Evolutionary conservation across 805 yeast genomes (phyloP).

Genomic region (Zygotorulaspora sp.): DNA sequence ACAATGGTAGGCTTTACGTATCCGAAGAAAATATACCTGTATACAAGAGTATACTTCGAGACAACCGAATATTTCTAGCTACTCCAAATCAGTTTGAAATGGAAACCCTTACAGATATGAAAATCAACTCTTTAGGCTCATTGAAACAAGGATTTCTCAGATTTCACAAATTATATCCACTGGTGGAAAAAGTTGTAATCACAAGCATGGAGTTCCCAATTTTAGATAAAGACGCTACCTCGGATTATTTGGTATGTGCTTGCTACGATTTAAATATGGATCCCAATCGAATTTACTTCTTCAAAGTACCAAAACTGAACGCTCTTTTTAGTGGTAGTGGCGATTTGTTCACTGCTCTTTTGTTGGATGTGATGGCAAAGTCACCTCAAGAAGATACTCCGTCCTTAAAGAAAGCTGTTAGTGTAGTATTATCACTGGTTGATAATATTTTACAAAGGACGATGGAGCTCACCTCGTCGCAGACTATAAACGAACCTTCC

Average conservation of each 20-base stretch:
- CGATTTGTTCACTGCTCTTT: constrained; percentile 61
- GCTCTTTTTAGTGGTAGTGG: constrained; percentile 74
- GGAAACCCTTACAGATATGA: constrained; percentile 50
- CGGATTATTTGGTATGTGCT: constrained; percentile 13
- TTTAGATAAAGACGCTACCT: constrained; percentile 1
- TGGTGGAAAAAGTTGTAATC: constrained; percentile 50
- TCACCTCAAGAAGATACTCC: constrained; percentile 5
- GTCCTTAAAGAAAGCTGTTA: constrained; percentile 33
- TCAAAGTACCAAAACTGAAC: constrained; percentile 45
- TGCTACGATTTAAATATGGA: constrained; percentile 33
- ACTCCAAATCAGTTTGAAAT: constrained; percentile 78
- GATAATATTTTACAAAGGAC: constrained; percentile 42
- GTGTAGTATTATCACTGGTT: constrained; percentile 39
- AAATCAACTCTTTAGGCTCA: constrained; percentile 38
- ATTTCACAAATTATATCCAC: constrained; percentile 43
- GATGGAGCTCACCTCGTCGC: constrained; percentile 20
- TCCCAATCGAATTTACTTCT: constrained; percentile 32
- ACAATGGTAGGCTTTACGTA: constrained; percentile 79
- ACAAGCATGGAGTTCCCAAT: constrained; percentile 45
- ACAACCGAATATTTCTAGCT: constrained; percentile 45
- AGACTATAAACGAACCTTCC: not conserved
- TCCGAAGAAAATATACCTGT: constrained; percentile 49
- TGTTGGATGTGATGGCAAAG: constrained; percentile 39
- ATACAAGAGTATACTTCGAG: constrained; percentile 45
- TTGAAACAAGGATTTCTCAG: constrained; percentile 38